These are phyloP conservation scores for Simmondsia chinensis DNA, from an alignment of 148 eudicot genomes.

Conservation along the genomic window DNA sequence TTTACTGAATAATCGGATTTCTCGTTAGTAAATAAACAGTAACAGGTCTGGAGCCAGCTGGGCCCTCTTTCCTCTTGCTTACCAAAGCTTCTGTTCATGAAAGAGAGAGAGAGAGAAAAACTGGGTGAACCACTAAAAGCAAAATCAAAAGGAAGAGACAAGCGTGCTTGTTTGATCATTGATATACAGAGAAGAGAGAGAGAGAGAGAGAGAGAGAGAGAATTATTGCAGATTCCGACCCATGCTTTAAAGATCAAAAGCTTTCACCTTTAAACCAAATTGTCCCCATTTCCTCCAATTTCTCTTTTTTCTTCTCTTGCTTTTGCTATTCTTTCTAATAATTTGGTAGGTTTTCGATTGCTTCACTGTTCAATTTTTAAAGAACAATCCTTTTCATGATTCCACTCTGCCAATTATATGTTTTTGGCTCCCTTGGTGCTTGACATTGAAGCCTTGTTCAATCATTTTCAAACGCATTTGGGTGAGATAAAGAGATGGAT, in stretches of 20 bases:
- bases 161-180: slow-evolving; percentile 20
- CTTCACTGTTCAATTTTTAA: neutral
- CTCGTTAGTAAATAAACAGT: no score
- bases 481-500: slow-evolving; percentile 4
- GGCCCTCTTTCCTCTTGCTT: no score
- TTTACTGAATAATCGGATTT: no score
- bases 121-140: neutral
- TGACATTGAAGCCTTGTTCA: slow-evolving; percentile 12
- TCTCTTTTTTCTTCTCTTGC: neutral
- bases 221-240: neutral
- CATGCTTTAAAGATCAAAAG: slow-evolving; percentile 4
- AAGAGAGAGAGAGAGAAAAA: no score
- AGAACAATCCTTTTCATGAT: slow-evolving; percentile 3
- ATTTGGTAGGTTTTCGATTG: no score
- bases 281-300: no score
- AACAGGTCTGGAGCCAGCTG: no score
- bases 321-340: no score
- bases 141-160: neutral
- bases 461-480: slow-evolving; percentile 15
- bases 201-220: slow-evolving; percentile 4
- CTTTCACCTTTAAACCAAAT: no score
- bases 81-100: no score
- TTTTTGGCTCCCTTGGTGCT: slow-evolving; percentile 29
- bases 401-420: slow-evolving; percentile 17
- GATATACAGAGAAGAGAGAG: no score